Evolutionary conservation across 1,284 basidiomycete species (phyloP).

Genomic region (Ganoderma resinaceum): DNA sequence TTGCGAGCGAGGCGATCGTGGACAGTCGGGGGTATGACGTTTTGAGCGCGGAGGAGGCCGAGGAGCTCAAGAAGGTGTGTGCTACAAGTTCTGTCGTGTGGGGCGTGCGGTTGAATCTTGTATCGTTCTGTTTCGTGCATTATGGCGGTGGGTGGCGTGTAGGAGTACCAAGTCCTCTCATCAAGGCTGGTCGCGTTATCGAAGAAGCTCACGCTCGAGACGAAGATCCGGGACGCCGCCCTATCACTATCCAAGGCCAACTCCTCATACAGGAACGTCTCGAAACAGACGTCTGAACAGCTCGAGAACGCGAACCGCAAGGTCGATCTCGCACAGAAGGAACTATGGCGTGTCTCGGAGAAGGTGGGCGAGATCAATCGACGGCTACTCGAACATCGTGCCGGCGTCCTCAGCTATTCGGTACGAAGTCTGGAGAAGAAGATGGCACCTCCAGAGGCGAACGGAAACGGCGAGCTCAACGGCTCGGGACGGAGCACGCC

Average conservation of each 20-base stretch:
- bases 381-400: conserved; percentile 76
- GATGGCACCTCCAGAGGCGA: conserved; percentile 40
- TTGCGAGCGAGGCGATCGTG: conserved; percentile 88
- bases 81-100: conserved; percentile 5
- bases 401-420: conserved; percentile 76
- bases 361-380: conserved; percentile 65
- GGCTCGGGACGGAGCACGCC: conserved; percentile 62
- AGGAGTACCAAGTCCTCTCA: conserved; percentile 76
- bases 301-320: conserved; percentile 71
- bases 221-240: conserved; percentile 83
- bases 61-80: conserved; percentile 87
- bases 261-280: conserved; percentile 60
- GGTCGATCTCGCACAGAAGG: conserved; percentile 71
- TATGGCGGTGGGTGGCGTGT: conserved; percentile 9
- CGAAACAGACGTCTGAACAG: conserved; percentile 75
- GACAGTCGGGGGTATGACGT: conserved; percentile 81
- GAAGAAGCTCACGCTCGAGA: conserved; percentile 77
- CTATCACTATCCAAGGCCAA: conserved; percentile 73
- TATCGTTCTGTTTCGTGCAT: neutral
- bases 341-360: conserved; percentile 70
- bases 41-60: conserved; percentile 86
- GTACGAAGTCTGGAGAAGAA: conserved; percentile 74
- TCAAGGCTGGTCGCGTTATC: conserved; percentile 66
- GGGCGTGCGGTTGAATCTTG: conserved; percentile 1
- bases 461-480: conserved; percentile 38